Conservation (phyloP, 2,329 filamentous ascomycete species). For the Xylaria hypoxylon region DNA sequence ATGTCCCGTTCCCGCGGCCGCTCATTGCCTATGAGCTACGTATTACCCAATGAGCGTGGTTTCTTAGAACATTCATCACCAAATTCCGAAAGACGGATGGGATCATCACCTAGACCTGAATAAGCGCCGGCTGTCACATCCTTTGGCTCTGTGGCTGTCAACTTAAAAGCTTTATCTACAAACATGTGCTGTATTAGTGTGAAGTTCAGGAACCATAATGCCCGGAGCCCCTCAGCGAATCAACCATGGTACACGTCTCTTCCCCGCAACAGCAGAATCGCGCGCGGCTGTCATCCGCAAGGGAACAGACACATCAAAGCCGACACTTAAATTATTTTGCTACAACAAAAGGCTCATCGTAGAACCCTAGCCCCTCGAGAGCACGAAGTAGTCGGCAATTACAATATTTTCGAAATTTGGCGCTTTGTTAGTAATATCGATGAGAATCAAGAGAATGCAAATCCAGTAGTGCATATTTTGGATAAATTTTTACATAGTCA, state of each 20-base stretch:
- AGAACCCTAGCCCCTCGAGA: not conserved
- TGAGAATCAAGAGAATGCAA: not conserved
- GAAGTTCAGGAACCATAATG: not conserved
- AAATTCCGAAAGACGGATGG: not conserved
- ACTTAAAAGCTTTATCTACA: slow-evolving; percentile 13
- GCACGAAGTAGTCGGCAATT: not conserved
- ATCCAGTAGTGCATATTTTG: not conserved
- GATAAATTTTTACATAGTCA: not conserved
- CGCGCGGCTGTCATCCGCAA: slow-evolving; percentile 35
- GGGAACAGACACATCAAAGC: slow-evolving; percentile 5
- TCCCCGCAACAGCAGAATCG: slow-evolving; percentile 16
- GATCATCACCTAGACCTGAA: slow-evolving; percentile 7
- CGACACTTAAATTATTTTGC: not conserved
- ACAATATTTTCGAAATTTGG: not conserved
- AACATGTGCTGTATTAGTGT: not conserved
- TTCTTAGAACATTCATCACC: not conserved
- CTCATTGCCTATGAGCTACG: slow-evolving; percentile 1
- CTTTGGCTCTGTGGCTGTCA: not conserved
- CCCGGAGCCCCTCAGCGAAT: slow-evolving; percentile 23
- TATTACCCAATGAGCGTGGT: slow-evolving; percentile 19
- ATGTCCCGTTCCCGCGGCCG: not conserved
- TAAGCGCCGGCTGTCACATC: slow-evolving; percentile 33
- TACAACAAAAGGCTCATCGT: not conserved
- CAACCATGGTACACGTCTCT: slow-evolving; percentile 3
- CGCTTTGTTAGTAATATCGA: not conserved